Percentiles rank a stretch among this genome's conserved stretches.
These are phyloP conservation scores for Trichocomaceae sp. DNA, from an alignment of 2,329 filamentous ascomycete species.

Conservation along the genomic window DNA sequence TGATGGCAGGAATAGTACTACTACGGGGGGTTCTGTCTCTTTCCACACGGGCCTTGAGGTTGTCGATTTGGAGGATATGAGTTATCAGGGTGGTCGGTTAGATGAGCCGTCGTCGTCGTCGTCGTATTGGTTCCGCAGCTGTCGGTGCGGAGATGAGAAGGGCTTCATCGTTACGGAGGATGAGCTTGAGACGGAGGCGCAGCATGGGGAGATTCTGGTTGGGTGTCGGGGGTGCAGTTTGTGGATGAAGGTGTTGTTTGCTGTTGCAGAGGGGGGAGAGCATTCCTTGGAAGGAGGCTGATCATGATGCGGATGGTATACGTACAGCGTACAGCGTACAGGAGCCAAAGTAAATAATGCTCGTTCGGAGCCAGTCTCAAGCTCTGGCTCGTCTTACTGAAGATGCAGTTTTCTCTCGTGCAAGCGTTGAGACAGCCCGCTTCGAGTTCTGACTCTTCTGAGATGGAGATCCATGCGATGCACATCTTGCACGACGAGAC, in stretches of 20 bases:
- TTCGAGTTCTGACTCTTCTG: too few relatives aligned
- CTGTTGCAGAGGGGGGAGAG: slow-evolving; percentile 31
- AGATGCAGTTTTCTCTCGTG: too few relatives aligned
- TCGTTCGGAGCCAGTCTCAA: neutral
- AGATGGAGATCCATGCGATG: too few relatives aligned
- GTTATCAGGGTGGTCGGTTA: slow-evolving; percentile 29
- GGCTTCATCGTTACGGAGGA: slow-evolving; percentile 51
- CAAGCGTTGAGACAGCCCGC: too few relatives aligned
- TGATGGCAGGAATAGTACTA: slow-evolving; percentile 26
- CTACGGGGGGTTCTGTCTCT: too few relatives aligned
- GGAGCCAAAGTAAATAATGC: neutral
- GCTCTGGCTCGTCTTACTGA: too few relatives aligned
- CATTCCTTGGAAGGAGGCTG: neutral
- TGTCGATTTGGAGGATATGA: slow-evolving; percentile 53
- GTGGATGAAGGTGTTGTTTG: slow-evolving; percentile 56
- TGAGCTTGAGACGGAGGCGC: slow-evolving; percentile 47
- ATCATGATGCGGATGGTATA: neutral
- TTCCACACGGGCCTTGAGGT: slow-evolving; percentile 50
- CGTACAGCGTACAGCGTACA: neutral
- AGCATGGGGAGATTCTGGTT: slow-evolving; percentile 51
- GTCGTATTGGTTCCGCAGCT: slow-evolving; percentile 46
- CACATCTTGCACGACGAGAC: too few relatives aligned
- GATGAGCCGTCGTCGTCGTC: slow-evolving; percentile 33
- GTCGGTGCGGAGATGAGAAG: slow-evolving; percentile 53
- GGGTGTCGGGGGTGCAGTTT: slow-evolving; percentile 59